Evolutionary conservation across 352 stramenopile genomes (phyloP), one percentile per base, ranked within the genome.

Genomic region (Phytophthora uliginosa): DNA sequence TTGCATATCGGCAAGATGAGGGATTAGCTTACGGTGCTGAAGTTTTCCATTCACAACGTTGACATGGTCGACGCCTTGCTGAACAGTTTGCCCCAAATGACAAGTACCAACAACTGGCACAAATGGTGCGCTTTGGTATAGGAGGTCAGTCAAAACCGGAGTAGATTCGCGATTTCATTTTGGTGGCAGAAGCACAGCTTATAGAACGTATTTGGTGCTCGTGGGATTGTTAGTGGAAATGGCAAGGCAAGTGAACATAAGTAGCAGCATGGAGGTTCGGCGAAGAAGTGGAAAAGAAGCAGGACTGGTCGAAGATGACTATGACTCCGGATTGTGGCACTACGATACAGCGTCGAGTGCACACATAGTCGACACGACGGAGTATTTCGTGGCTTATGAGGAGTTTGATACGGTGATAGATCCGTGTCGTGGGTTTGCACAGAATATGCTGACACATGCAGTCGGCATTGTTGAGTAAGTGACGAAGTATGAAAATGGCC

Each of bases 271-370:
- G 42, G 18, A 51, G 18, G n/a, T 51, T 51, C 42, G 3, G 42
- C 42, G n/a, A 50, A 50, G 15, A 50, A 50, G 18, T 50, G 42
- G 42, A 50, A 50, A 50, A 50, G 42, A 22, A 50, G 17, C 42
- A 50, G 42, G 36, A 50, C 42, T 20, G 18, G 42, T 50, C 18
- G 42, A 18, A 18, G 24, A 56, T 56, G 50, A 56, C 13, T 56
- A 56, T 34, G 50, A 56, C 28, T 18, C 50, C 36, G 50, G 50
- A 38, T 36, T 56, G 17, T 56, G 50, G 40, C 40, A 48, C 40
- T 48, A 48, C n/a, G 40, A 48, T 20, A 48, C 40, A 7, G 15
- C 15, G 40, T 48, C 40, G 9, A 48, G 40, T 48, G 40, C 40
- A 20, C 40, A 48, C 40, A 48, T 48, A 15, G 40, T 48, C n/a